Evolutionary conservation across 805 yeast species (phyloP).

Genomic region (Gaillardinia entomophila): DNA sequence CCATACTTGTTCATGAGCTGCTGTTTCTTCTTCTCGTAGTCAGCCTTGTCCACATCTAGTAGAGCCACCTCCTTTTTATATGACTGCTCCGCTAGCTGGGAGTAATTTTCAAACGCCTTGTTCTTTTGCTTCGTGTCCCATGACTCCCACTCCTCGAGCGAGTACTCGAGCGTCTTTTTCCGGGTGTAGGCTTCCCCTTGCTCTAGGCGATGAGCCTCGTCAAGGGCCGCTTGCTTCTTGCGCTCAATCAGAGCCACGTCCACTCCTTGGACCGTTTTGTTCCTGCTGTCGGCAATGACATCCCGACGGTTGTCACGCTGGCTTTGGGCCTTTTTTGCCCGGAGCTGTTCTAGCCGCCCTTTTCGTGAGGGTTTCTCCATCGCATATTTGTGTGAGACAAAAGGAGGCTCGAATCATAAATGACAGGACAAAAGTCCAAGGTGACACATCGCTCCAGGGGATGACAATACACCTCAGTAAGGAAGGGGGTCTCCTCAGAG

Average conservation of each 20-base stretch:
- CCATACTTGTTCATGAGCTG: conserved; percentile 14
- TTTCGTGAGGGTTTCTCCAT: not conserved
- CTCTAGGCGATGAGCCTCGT: conserved; percentile 32
- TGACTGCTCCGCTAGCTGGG: conserved; percentile 54
- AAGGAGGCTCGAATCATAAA: too few species aligned
- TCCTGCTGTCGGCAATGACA: conserved; percentile 26
- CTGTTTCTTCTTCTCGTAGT: conserved; percentile 35
- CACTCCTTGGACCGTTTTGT: conserved; percentile 8
- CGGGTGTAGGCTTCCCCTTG: conserved; percentile 33
- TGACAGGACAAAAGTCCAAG: too few species aligned
- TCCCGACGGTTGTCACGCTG: conserved; percentile 28
- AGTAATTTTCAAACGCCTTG: conserved; percentile 42
- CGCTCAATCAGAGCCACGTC: conserved; percentile 7
- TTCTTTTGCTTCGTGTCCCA: conserved; percentile 46
- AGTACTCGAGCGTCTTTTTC: conserved; percentile 28
- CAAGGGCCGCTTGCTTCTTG: conserved; percentile 25
- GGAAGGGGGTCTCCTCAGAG: too few species aligned
- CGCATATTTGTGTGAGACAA: too few species aligned
- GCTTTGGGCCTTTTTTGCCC: conserved; percentile 19
- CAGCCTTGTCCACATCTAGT: conserved; percentile 32
- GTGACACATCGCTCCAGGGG: too few species aligned
- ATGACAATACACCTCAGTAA: too few species aligned
- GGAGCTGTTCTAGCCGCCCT: conserved; percentile 15
- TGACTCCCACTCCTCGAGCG: conserved; percentile 58
- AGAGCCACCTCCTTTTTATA: conserved; percentile 48